A percentile compares a stretch with the other conserved stretches of the same genome.
Conservation (phyloP, 805 yeast species). For the Sugiyamaella qingdaonensis region DNA sequence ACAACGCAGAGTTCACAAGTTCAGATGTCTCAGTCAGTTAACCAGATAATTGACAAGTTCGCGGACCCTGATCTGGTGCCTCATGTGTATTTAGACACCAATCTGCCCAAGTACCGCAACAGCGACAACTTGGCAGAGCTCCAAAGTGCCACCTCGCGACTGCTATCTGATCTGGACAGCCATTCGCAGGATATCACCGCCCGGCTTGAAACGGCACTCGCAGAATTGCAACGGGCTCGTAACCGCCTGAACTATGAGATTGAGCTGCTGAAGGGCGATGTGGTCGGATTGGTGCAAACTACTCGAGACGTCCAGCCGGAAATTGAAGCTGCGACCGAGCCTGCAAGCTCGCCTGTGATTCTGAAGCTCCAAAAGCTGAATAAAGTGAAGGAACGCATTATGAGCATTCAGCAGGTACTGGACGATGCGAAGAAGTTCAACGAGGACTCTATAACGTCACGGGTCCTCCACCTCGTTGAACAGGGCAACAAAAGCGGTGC, state of each 20-base stretch:
- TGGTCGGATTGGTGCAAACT: slow-evolving; percentile 20
- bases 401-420: slow-evolving; percentile 25
- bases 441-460: slow-evolving; percentile 30
- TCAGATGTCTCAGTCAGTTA: neutral
- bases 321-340: slow-evolving; percentile 17
- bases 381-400: slow-evolving; percentile 24
- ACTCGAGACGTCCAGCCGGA: slow-evolving; percentile 19
- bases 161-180: slow-evolving; percentile 31
- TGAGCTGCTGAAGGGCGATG: slow-evolving; percentile 32
- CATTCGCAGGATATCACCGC: slow-evolving; percentile 28
- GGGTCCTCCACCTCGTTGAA: slow-evolving; percentile 15
- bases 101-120: slow-evolving; percentile 18
- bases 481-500: slow-evolving; percentile 20
- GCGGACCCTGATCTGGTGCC: slow-evolving; percentile 28
- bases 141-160: slow-evolving; percentile 27
- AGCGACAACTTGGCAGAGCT: slow-evolving; percentile 22
- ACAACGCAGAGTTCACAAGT: too few relatives aligned
- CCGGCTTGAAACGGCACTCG: slow-evolving; percentile 26
- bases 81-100: slow-evolving; percentile 25
- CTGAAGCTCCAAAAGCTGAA: slow-evolving; percentile 23
- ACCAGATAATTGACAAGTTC: slow-evolving; percentile 20
- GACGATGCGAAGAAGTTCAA: slow-evolving; percentile 24
- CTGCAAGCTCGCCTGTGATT: slow-evolving; percentile 3
- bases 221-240: slow-evolving; percentile 24
- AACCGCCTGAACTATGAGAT: slow-evolving; percentile 32